phyloP scores from a whole-genome alignment of 768 basidiomycete genomes.

The Punctularia strigosozonata region DNA sequence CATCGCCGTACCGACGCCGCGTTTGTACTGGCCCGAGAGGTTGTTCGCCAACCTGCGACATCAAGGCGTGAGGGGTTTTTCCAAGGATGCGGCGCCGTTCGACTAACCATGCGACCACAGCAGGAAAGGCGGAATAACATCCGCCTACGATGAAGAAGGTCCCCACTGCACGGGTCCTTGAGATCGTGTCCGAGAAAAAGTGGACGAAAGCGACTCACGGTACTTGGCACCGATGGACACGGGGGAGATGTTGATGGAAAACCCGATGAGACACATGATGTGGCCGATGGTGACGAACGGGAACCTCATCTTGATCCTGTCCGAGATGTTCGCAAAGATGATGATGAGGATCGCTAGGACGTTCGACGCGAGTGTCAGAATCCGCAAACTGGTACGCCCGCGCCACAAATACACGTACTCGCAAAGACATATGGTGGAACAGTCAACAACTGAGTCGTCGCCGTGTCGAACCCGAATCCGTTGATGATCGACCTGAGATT shows the following conservation, averaged over 20 bases:
- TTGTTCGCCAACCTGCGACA: slow-evolving; percentile 63
- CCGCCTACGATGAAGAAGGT: slow-evolving; percentile 13
- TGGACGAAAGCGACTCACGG: too few relatives aligned
- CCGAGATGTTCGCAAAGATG: slow-evolving; percentile 6
- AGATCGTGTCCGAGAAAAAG: too few relatives aligned
- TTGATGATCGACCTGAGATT: slow-evolving; percentile 44
- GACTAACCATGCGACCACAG: slow-evolving; percentile 9
- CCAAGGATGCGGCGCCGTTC: too few relatives aligned
- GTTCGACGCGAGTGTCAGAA: too few relatives aligned
- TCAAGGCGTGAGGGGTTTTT: too few relatives aligned
- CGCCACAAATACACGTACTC: too few relatives aligned
- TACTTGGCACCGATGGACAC: slow-evolving; percentile 7
- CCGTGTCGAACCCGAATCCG: slow-evolving; percentile 44
- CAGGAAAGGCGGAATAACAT: slow-evolving; percentile 9
- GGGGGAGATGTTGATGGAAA: slow-evolving; percentile 7
- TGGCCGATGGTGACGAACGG: slow-evolving; percentile 9
- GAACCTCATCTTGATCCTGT: slow-evolving; percentile 6
- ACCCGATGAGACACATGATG: slow-evolving; percentile 8
- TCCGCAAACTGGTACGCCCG: too few relatives aligned
- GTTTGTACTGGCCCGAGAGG: slow-evolving; percentile 58
- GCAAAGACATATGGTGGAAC: slow-evolving; percentile 57
- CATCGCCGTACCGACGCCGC: slow-evolving; percentile 53
- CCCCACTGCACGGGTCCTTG: too few relatives aligned
- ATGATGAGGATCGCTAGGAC: slow-evolving; percentile 6
- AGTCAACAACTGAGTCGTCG: slow-evolving; percentile 53